These are phyloP conservation scores for Pleurotus tuoliensis DNA, from an alignment of 768 basidiomycete genomes.

Conservation along the genomic window DNA sequence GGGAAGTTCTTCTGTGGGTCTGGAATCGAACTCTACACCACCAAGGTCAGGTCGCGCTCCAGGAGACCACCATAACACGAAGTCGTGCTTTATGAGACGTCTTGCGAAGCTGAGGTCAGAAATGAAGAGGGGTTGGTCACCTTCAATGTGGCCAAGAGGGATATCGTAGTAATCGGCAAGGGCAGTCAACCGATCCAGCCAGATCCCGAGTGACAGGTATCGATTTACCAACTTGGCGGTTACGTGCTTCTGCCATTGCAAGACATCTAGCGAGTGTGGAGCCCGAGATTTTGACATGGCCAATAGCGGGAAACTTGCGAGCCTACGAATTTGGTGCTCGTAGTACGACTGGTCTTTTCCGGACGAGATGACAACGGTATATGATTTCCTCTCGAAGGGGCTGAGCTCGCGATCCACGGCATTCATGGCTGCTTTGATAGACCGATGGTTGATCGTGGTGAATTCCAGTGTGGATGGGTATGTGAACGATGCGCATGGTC, in stretches of 20 bases:
- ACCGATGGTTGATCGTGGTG: constrained; percentile 57
- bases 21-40: constrained; percentile 84
- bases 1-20: constrained; percentile 71
- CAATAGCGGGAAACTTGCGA: constrained; percentile 82
- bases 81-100: constrained; percentile 80
- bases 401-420: constrained; percentile 86
- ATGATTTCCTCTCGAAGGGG: constrained; percentile 66
- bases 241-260: constrained; percentile 87
- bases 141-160: constrained; percentile 88
- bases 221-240: constrained; percentile 80
- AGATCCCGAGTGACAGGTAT: constrained; percentile 72
- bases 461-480: constrained; percentile 68
- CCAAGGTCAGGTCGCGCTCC: constrained; percentile 88
- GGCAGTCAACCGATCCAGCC: constrained; percentile 76
- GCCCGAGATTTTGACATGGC: constrained; percentile 79
- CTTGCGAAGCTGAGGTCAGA: constrained; percentile 92
- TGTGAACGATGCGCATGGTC: constrained; percentile 41
- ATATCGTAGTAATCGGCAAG: constrained; percentile 91
- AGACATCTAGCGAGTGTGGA: constrained; percentile 72
- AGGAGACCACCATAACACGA: constrained; percentile 96
- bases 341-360: constrained; percentile 82
- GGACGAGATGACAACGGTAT: constrained; percentile 81
- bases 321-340: constrained; percentile 64
- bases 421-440: constrained; percentile 75
- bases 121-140: constrained; percentile 83